These are phyloP conservation scores for Flaveria brownii DNA, from an alignment of 129 eudicot species.

Conservation along the genomic window DNA sequence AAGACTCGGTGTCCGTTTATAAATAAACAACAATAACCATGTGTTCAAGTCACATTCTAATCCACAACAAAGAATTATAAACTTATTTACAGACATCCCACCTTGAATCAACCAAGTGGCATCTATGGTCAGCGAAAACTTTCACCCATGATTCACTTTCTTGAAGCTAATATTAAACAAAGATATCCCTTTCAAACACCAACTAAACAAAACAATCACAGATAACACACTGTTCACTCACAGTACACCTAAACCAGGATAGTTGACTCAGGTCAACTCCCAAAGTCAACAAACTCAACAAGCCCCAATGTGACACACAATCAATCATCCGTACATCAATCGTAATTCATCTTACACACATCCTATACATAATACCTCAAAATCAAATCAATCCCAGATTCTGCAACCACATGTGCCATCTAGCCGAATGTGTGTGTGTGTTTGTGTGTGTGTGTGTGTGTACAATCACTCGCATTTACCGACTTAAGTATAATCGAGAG, in stretches of 20 bases:
- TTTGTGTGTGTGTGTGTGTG: background rate
- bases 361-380: background rate
- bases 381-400: background rate
- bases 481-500: conserved; percentile 7
- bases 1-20: background rate
- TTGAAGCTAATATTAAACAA: background rate
- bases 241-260: conserved; percentile 18
- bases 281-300: conserved; percentile 19
- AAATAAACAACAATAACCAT: background rate
- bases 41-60: background rate
- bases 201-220: conserved; percentile 4
- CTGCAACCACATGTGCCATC: background rate
- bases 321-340: conserved; percentile 12
- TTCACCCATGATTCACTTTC: too few relatives aligned
- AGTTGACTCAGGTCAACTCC: conserved; percentile 34
- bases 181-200: background rate
- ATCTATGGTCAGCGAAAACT: too few relatives aligned
- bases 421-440: background rate
- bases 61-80: too few relatives aligned
- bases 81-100: too few relatives aligned
- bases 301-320: conserved; percentile 23
- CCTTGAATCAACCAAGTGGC: too few relatives aligned
- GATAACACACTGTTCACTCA: background rate
- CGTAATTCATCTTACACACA: conserved; percentile 13
- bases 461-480: conserved; percentile 14